A percentile compares a stretch with the other conserved stretches of the same genome.
Evolutionary conservation across 2,329 filamentous ascomycete species (phyloP).

Genomic region (Talaromyces sp.): DNA sequence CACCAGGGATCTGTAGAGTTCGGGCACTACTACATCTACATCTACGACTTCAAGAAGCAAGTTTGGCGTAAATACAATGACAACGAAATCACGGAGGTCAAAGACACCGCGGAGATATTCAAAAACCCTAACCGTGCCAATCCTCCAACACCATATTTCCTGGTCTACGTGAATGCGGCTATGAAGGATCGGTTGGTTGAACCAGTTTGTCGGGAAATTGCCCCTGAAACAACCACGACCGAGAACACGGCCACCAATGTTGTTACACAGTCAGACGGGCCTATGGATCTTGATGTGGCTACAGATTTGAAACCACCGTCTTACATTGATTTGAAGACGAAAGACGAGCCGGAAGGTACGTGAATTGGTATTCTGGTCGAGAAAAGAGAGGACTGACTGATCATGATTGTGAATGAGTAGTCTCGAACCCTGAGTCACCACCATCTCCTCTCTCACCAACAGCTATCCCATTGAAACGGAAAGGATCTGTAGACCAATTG

Average conservation of each 20-base stretch:
- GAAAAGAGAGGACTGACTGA: neutral
- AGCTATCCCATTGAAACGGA: constrained; percentile 33
- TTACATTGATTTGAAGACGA: constrained; percentile 25
- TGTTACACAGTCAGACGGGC: constrained; percentile 12
- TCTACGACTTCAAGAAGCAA: constrained; percentile 75
- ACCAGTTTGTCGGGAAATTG: constrained; percentile 49
- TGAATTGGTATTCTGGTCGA: constrained; percentile 2
- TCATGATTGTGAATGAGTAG: neutral
- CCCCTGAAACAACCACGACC: neutral
- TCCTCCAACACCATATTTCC: constrained; percentile 72
- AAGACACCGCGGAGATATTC: constrained; percentile 63
- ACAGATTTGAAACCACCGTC: constrained; percentile 26
- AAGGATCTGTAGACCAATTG: constrained; percentile 22
- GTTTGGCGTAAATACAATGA: constrained; percentile 97
- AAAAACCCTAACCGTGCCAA: constrained; percentile 54
- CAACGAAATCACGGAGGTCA: constrained; percentile 65
- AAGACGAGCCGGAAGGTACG: constrained; percentile 26
- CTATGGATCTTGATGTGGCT: constrained; percentile 20
- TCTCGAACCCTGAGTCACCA: constrained; percentile 4
- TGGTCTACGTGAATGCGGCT: constrained; percentile 73
- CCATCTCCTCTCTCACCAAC: constrained; percentile 17
- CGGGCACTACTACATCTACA: constrained; percentile 97
- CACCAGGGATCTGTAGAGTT: constrained; percentile 65
- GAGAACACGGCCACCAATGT: neutral
- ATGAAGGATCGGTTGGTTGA: constrained; percentile 56